Evolutionary conservation across 1,139 yeast species (phyloP), one percentile per base, ranked within the genome.

Genomic region (Candida smagusa): DNA sequence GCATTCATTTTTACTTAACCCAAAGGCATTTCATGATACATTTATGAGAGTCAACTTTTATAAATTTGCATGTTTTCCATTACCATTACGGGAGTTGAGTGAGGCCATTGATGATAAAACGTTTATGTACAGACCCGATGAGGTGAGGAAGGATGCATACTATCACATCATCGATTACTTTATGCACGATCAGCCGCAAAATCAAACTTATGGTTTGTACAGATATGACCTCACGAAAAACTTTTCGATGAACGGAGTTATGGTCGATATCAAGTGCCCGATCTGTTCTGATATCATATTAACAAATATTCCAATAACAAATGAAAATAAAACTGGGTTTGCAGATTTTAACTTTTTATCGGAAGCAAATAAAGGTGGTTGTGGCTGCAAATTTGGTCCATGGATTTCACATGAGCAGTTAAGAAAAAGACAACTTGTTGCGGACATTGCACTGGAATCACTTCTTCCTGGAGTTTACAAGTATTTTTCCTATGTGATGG

Each of bases 1-100:
- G 72, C 70, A 65, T 44, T 41, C 61, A 5, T 55, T 53, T 33
- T 39, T 56, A 43, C 41, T 58, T 31, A 54, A 54, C 33, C 62
- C 63, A 4, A 43, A 45, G 21, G 40, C 56, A 1, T 56, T 46
- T 38, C 52, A 57, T 37, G 65, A 61, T 30, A 55, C 54, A 30
- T 51, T 56, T 24, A 37, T 46, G n/a, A 52, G 63, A 28, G 49
- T 50, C 37, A 45, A 53, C n/a, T 45, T 55, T 30, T 26, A 37
- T n/a, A 34, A 43, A 35, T 48, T 63, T 38, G 48, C 53, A 37
- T 36, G 40, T 12, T 46, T 42, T 33, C 56, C 59, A 0, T 48
- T 59, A 36, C 67, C 66, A 9, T 49, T 61, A 41, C 34, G 43
- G 5, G 37, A 38, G 28, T 35, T 61, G 4, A 39, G 47, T 22